Conservation (phyloP, 345 rosid genomes). For the Toxicodendron radicans region DNA sequence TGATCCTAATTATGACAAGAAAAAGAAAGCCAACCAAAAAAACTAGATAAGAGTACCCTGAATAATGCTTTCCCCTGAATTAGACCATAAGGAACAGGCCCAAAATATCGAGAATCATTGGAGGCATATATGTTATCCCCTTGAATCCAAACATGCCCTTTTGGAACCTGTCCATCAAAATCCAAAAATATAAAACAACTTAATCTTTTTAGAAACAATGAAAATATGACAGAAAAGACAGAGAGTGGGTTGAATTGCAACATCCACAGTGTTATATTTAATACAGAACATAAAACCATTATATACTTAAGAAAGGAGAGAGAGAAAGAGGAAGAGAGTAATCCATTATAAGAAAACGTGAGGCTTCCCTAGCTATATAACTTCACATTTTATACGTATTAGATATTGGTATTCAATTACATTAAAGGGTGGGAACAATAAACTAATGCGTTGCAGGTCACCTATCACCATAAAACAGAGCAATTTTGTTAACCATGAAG, state of each 20-base stretch:
- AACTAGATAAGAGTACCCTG: constrained; percentile 39
- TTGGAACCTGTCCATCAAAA: constrained; percentile 54
- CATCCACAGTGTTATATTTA: background rate
- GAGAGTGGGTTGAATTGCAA: background rate
- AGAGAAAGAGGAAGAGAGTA: background rate
- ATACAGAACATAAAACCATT: background rate
- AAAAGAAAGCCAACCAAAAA: background rate
- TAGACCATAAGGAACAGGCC: constrained; percentile 79
- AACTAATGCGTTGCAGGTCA: no score
- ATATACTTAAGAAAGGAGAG: background rate
- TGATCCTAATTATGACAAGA: background rate
- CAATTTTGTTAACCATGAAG: no score
- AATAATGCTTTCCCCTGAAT: constrained; percentile 71
- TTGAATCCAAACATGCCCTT: constrained; percentile 91
- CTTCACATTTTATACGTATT: background rate
- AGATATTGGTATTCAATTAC: background rate
- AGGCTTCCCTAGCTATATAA: background rate
- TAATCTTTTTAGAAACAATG: background rate
- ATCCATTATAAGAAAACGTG: background rate
- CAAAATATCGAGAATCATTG: constrained; percentile 67
- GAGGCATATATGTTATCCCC: constrained; percentile 84
- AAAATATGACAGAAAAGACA: background rate
- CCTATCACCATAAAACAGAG: no score
- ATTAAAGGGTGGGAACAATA: background rate
- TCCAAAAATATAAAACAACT: background rate